phyloP scores from a whole-genome alignment of 78 protist species.

The Acrasis kona region DNA sequence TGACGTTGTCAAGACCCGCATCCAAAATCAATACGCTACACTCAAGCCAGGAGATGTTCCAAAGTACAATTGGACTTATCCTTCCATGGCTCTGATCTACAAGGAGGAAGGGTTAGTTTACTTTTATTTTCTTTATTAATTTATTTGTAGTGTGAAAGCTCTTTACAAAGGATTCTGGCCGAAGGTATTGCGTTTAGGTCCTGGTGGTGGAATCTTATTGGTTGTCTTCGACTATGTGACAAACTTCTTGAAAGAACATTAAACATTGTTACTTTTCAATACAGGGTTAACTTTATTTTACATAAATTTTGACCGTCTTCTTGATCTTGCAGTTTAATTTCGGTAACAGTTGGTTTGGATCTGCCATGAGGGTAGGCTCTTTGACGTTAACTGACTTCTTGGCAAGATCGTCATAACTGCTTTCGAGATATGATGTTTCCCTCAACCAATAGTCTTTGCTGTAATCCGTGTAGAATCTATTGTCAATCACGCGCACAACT shows the following conservation, averaged over 20 bases:
- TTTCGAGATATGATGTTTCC: neutral
- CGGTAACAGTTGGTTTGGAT: too few species aligned
- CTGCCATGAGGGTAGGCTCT: too few species aligned
- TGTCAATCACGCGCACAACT: conserved; percentile 37
- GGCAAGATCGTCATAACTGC: neutral
- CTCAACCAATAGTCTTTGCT: neutral
- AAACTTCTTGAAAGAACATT: neutral
- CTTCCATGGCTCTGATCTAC: neutral
- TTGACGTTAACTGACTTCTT: too few species aligned
- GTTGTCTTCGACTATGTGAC: conserved; percentile 20
- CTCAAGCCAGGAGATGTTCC: neutral
- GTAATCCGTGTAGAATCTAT: conserved; percentile 25
- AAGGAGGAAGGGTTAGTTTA: conserved; percentile 21
- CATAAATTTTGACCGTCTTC: too few species aligned
- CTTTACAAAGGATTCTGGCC: conserved; percentile 74
- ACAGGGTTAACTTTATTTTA: too few species aligned
- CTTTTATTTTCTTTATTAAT: too few species aligned
- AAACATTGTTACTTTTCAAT: too few species aligned
- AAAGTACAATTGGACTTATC: conserved; percentile 13
- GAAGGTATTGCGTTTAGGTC: conserved; percentile 64
- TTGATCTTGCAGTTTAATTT: too few species aligned
- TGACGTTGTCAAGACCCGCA: conserved; percentile 69
- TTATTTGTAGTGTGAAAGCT: too few species aligned
- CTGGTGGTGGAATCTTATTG: conserved; percentile 73
- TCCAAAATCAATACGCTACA: conserved; percentile 24